phyloP scores from a whole-genome alignment of 78 protist genomes.

The slime mould (Dictyostelium discoideum) region DNA sequence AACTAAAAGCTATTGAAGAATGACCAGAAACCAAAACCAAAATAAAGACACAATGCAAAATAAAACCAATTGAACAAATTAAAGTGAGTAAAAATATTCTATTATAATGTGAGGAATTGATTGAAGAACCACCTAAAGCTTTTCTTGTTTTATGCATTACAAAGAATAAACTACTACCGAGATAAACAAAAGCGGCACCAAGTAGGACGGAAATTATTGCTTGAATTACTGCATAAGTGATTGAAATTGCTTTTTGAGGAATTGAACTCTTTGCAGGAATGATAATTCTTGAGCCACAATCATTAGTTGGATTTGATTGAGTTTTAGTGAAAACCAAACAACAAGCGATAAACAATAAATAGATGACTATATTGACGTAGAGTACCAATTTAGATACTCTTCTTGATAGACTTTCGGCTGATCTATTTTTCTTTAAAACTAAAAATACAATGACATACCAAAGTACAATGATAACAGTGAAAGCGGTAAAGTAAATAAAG shows the following conservation, averaged over 20 bases:
- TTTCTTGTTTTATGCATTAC: background rate
- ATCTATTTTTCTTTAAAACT: background rate
- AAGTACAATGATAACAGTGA: conserved; percentile 29
- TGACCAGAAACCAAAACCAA: background rate
- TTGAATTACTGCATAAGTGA: conserved; percentile 20
- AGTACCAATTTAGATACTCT: background rate
- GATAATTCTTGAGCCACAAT: background rate
- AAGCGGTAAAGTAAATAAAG: conserved; percentile 25
- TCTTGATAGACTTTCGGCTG: background rate
- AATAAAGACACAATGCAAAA: conserved; percentile 15
- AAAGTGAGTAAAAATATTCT: background rate
- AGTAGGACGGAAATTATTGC: background rate
- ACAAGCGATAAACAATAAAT: conserved; percentile 8
- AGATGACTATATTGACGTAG: background rate
- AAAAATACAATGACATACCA: background rate
- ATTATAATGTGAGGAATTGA: background rate
- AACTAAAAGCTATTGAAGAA: background rate
- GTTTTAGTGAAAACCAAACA: conserved; percentile 1
- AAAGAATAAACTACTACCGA: background rate
- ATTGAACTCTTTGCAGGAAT: background rate
- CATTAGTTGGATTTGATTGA: background rate
- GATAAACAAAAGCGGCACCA: background rate
- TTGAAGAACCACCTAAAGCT: background rate
- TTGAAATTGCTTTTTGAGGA: conserved; percentile 9
- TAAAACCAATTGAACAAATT: conserved; percentile 20